phyloP scores from a whole-genome alignment of 2,329 filamentous ascomycete species.

The Exophiala aquamarina region DNA sequence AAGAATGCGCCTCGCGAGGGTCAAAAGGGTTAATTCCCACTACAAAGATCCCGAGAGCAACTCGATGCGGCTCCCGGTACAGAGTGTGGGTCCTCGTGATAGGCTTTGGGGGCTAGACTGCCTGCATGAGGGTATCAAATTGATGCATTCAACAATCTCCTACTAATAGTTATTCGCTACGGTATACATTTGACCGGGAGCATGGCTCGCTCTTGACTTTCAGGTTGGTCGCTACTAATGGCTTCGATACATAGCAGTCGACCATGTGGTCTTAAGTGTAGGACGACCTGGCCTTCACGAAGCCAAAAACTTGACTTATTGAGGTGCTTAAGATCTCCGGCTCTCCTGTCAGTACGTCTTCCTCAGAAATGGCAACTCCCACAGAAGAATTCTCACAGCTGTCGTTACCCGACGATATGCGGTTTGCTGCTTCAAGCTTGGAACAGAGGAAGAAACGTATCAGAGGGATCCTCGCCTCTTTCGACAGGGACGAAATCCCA shows the following conservation, averaged over 20 bases:
- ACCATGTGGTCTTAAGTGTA: constrained; percentile 9
- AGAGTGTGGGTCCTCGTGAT: too few relatives aligned
- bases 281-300: neutral
- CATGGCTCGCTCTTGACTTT: neutral
- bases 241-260: constrained; percentile 1
- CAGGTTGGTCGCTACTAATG: constrained; percentile 8
- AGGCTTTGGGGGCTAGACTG: too few relatives aligned
- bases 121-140: constrained; percentile 1
- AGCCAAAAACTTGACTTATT: too few relatives aligned
- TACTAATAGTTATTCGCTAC: constrained; percentile 6
- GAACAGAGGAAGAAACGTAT: constrained; percentile 15
- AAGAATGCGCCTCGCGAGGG: too few relatives aligned
- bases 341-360: constrained; percentile 1
- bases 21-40: too few relatives aligned
- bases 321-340: neutral
- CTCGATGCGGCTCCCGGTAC: too few relatives aligned
- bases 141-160: neutral
- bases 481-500: constrained; percentile 39
- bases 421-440: constrained; percentile 10
- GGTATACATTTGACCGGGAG: too few relatives aligned
- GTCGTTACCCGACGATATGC: constrained; percentile 17
- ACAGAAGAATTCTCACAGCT: constrained; percentile 19
- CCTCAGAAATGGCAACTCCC: constrained; percentile 16
- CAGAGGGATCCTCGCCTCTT: constrained; percentile 48
- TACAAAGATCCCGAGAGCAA: too few relatives aligned